Conservation (phyloP, 2,329 filamentous ascomycete genomes). For the Tolypocladium ophioglossoides region DNA sequence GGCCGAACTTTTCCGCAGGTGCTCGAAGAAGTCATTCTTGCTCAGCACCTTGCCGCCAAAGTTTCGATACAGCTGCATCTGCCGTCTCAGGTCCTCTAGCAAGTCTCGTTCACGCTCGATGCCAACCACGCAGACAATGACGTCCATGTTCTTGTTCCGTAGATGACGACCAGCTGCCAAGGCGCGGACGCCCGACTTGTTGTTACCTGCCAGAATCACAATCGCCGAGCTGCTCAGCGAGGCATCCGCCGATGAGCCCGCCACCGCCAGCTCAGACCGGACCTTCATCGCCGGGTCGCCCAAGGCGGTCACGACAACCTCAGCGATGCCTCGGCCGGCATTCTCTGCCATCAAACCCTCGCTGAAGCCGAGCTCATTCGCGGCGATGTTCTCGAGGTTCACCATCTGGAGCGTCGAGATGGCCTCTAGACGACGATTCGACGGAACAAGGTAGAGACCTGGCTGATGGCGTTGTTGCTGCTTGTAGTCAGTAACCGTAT, state of each 20-base stretch:
- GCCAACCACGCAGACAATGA: slow-evolving; percentile 75
- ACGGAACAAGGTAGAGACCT: slow-evolving; percentile 43
- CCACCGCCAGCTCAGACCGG: slow-evolving; percentile 34
- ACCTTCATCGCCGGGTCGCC: slow-evolving; percentile 49
- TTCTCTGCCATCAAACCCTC: slow-evolving; percentile 91
- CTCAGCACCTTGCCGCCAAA: slow-evolving; percentile 64
- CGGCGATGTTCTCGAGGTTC: slow-evolving; percentile 83
- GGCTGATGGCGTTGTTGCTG: slow-evolving; percentile 26
- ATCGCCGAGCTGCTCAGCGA: slow-evolving; percentile 29
- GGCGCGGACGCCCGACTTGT: slow-evolving; percentile 76
- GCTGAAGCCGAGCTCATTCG: slow-evolving; percentile 74
- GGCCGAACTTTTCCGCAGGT: slow-evolving; percentile 36
- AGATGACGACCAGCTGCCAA: slow-evolving; percentile 81
- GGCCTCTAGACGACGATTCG: slow-evolving; percentile 47
- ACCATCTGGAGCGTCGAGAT: slow-evolving; percentile 75
- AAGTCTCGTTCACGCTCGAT: slow-evolving; percentile 75
- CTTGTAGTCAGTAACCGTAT: slow-evolving; percentile 20
- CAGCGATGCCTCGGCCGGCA: slow-evolving; percentile 77
- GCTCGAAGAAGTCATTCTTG: slow-evolving; percentile 52
- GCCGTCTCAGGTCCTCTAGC: slow-evolving; percentile 68
- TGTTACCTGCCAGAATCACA: slow-evolving; percentile 89
- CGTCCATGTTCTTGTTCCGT: slow-evolving; percentile 68
- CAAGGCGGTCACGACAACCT: slow-evolving; percentile 65
- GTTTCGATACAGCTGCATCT: slow-evolving; percentile 74
- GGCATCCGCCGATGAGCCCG: slow-evolving; percentile 17